Evolutionary conservation across 2,329 filamentous ascomycete genomes (phyloP), one percentile per base, ranked within the genome.

Genomic region (Spiromastix sp.): DNA sequence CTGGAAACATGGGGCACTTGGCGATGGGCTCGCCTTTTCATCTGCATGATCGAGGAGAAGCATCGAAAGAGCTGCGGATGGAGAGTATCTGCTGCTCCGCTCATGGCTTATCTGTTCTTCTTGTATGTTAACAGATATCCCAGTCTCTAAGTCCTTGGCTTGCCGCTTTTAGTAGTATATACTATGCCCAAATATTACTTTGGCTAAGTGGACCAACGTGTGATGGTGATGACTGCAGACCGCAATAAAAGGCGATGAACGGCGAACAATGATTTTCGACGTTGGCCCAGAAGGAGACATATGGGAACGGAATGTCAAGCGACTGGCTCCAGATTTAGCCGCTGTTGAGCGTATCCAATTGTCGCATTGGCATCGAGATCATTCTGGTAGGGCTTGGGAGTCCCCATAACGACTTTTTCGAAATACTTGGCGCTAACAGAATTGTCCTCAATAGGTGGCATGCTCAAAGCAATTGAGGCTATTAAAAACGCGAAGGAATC

Each of bases 301-400:
- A 3, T 74, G 67, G 63, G 61, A 68, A 43, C 52, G 58, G n/a
- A 74, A 74, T 42, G 61, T 56, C 3, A 60, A 51, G 4, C 56
- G 69, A 2, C 48, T 71, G 12, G 48, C 55, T 17, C 52, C 63
- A 1, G 56, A 68, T 43, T 48, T 70, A 3, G 49, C 57, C 1
- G 43, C 48, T 0, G 54, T 74, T 16, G 69, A 72, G 42, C 38
- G 63, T 10, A 60, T 72, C 13, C 59, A 70, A 31, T 50, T 73
- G 16, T 69, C 66, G 4, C 66, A 71, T 44, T 72, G 70, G 70
- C 68, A 74, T 51, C 60, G 70, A 25, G 68, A 74, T 42, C 68
- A 74, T 42, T 71, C 68, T 17, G 67, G 67, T 61, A 34, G n/a
- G 46, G 21, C n/a, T 24, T n/a, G 21, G 21, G 21, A n/a, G n/a